Evolutionary conservation across 2,329 filamentous ascomycete genomes (phyloP).

Genomic region (Talaromyces sp.): DNA sequence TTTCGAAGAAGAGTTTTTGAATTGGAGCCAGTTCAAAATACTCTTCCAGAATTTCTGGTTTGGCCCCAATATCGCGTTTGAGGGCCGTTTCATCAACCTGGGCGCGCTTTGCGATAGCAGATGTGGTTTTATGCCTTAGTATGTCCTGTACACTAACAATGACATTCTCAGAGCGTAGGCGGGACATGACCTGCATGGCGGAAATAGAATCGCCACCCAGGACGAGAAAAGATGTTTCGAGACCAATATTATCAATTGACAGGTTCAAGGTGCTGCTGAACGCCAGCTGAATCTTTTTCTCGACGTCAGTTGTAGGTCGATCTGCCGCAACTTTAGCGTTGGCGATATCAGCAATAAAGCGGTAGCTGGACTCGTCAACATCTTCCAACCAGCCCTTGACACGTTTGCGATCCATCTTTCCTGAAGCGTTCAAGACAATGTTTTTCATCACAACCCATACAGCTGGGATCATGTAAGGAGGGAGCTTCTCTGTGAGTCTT

Average conservation of each 20-base stretch:
- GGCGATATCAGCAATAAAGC: not conserved
- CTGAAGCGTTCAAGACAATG: not conserved
- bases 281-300: not conserved
- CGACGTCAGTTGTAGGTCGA: not conserved
- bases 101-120: not conserved
- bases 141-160: slow-evolving; percentile 37
- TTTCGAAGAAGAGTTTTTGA: slow-evolving; percentile 19
- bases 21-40: slow-evolving; percentile 21
- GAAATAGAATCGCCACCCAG: slow-evolving; percentile 41
- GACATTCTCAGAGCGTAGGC: slow-evolving; percentile 32
- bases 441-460: not conserved
- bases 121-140: slow-evolving; percentile 34
- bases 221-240: slow-evolving; percentile 29
- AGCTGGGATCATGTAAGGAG: slow-evolving; percentile 5
- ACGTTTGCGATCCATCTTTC: slow-evolving; percentile 3
- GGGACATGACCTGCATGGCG: slow-evolving; percentile 38
- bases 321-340: not conserved
- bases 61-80: not conserved
- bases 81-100: not conserved
- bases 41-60: slow-evolving; percentile 4
- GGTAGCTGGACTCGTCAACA: not conserved
- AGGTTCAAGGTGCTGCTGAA: slow-evolving; percentile 12
- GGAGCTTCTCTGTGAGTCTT: not conserved
- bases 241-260: slow-evolving; percentile 13
- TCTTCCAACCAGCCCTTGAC: not conserved